These are phyloP conservation scores for Deinandra increscens DNA, from an alignment of 129 eudicot species.

Conservation along the genomic window DNA sequence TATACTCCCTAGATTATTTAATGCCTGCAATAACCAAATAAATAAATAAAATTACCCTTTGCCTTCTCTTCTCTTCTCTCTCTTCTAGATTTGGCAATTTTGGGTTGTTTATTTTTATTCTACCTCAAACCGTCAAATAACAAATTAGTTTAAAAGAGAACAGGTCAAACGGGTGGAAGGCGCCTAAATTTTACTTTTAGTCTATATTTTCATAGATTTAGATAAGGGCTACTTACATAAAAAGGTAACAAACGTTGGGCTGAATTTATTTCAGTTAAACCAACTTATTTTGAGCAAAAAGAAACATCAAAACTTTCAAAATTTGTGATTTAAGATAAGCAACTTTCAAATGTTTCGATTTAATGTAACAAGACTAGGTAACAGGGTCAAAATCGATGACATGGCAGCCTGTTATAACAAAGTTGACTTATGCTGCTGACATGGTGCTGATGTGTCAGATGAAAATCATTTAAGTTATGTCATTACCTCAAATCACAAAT, in stretches of 20 bases:
- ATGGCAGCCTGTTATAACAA: not conserved
- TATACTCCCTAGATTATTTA: constrained; percentile 77
- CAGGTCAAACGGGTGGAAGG: not conserved
- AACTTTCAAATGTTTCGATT: not conserved
- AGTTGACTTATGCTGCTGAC: not conserved
- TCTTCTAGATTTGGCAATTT: not conserved
- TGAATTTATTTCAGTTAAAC: not conserved
- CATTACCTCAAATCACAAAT: not conserved
- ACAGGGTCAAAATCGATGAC: not conserved
- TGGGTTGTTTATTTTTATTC: not conserved
- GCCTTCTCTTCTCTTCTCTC: too few relatives aligned
- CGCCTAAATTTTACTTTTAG: not conserved
- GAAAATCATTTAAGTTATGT: not conserved
- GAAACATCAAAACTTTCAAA: not conserved
- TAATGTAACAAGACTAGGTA: not conserved
- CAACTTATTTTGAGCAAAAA: not conserved
- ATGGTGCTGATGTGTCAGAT: not conserved
- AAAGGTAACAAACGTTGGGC: not conserved
- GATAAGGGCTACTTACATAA: not conserved
- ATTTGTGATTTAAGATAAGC: not conserved
- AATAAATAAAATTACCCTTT: constrained; percentile 3
- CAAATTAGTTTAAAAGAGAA: not conserved
- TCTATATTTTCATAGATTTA: not conserved
- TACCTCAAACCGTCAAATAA: not conserved
- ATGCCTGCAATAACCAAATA: constrained; percentile 45